Evolutionary conservation across 176 grass and related monocot genomes (phyloP).

Genomic region (Carex pumila): DNA sequence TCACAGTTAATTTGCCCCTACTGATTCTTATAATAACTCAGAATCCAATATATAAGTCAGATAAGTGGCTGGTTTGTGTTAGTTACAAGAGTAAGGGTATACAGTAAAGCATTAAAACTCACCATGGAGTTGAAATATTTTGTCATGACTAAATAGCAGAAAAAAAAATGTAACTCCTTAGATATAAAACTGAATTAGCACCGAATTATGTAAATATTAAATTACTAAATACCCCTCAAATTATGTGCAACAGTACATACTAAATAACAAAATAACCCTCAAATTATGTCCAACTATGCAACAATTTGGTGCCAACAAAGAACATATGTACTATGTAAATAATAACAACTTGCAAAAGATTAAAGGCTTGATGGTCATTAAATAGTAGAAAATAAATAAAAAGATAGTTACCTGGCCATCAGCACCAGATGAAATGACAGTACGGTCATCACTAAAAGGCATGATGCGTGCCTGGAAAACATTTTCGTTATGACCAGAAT

Average conservation of each 20-base stretch:
- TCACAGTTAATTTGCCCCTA: not conserved
- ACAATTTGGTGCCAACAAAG: not conserved
- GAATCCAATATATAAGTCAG: too few species aligned
- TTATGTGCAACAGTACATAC: constrained; percentile 11
- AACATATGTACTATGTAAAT: not conserved
- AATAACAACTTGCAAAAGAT: constrained; percentile 1
- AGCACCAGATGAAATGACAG: constrained; percentile 57
- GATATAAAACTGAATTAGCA: not conserved
- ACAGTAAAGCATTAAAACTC: not conserved
- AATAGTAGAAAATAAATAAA: not conserved
- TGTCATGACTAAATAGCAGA: not conserved
- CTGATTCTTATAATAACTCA: not conserved
- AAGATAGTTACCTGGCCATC: constrained; percentile 68
- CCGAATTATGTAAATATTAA: not conserved
- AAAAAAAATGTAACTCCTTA: not conserved
- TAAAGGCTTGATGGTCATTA: not conserved
- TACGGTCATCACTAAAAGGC: constrained; percentile 64
- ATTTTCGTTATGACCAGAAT: constrained; percentile 70
- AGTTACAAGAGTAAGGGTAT: too few species aligned
- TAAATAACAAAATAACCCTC: constrained; percentile 6
- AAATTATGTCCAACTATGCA: constrained; percentile 1
- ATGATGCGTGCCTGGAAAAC: constrained; percentile 71
- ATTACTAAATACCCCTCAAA: not conserved
- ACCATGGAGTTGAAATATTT: not conserved
- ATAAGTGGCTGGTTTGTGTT: too few species aligned